Conservation (phyloP, 805 yeast genomes). For the Jamesozyma rosinii region DNA sequence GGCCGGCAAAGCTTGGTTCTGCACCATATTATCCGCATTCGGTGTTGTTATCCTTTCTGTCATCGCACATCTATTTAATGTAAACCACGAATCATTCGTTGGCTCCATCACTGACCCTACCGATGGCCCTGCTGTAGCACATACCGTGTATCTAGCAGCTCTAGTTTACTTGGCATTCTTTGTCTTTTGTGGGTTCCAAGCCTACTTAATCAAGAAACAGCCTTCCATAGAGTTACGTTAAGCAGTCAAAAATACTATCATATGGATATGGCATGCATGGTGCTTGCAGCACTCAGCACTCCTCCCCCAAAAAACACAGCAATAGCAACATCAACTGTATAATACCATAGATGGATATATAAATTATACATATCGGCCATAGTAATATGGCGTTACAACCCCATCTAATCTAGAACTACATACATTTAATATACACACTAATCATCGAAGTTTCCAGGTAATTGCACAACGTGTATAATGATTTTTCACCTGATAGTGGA, state of each 20-base stretch:
- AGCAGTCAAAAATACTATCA: background rate
- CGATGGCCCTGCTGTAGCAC: slow-evolving; percentile 89
- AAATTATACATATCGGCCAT: too few species aligned
- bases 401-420: too few species aligned
- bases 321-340: too few species aligned
- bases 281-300: too few species aligned
- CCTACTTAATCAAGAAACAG: slow-evolving; percentile 53
- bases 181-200: slow-evolving; percentile 84
- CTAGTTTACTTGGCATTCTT: slow-evolving; percentile 71
- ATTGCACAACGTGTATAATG: too few species aligned
- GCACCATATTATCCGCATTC: slow-evolving; percentile 86
- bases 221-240: slow-evolving; percentile 48
- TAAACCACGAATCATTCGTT: slow-evolving; percentile 81
- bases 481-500: too few species aligned
- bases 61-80: slow-evolving; percentile 71
- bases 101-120: slow-evolving; percentile 87
- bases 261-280: too few species aligned
- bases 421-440: too few species aligned
- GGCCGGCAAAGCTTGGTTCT: slow-evolving; percentile 88
- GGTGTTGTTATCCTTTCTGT: slow-evolving; percentile 82
- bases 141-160: slow-evolving; percentile 84
- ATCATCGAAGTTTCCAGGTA: too few species aligned
- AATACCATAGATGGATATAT: too few species aligned
- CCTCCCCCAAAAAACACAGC: too few species aligned
- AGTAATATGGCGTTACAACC: too few species aligned